A percentile compares a stretch with the other conserved stretches of the same genome.
These are phyloP conservation scores for Cryphonectria nitschkei DNA, from an alignment of 2,329 filamentous ascomycete species.

Conservation along the genomic window DNA sequence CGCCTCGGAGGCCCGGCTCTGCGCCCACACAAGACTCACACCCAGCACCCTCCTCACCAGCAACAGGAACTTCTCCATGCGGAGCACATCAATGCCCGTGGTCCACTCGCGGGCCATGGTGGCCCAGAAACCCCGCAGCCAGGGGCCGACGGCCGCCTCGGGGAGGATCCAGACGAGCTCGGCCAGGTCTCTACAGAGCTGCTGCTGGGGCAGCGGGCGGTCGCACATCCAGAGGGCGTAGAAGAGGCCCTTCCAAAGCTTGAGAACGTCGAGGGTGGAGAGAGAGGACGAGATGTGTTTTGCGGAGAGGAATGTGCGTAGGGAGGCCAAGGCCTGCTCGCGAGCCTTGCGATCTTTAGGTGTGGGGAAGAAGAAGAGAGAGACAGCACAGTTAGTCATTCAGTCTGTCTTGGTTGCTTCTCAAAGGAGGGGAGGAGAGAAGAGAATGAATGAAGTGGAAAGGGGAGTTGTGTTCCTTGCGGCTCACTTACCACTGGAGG, in stretches of 20 bases:
- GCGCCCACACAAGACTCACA: constrained; percentile 63
- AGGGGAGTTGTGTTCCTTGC: neutral
- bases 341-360: constrained; percentile 71
- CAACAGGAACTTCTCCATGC: constrained; percentile 92
- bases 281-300: constrained; percentile 57
- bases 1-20: constrained; percentile 32
- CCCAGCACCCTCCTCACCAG: constrained; percentile 79
- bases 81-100: constrained; percentile 68
- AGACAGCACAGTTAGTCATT: neutral
- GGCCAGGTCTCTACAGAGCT: constrained; percentile 77
- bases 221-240: constrained; percentile 95
- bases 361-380: neutral
- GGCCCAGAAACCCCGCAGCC: constrained; percentile 71
- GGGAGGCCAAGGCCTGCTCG: constrained; percentile 74
- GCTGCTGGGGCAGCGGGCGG: constrained; percentile 84
- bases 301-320: constrained; percentile 76
- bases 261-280: constrained; percentile 72
- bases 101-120: constrained; percentile 71
- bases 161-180: constrained; percentile 66
- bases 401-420: neutral
- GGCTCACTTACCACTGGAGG: constrained; percentile 73
- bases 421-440: neutral
- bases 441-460: constrained; percentile 18
- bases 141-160: constrained; percentile 45
- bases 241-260: constrained; percentile 94